Base-by-base conservation (phyloP, 169 alveolate species). In the Babesia bigemina region DNA sequence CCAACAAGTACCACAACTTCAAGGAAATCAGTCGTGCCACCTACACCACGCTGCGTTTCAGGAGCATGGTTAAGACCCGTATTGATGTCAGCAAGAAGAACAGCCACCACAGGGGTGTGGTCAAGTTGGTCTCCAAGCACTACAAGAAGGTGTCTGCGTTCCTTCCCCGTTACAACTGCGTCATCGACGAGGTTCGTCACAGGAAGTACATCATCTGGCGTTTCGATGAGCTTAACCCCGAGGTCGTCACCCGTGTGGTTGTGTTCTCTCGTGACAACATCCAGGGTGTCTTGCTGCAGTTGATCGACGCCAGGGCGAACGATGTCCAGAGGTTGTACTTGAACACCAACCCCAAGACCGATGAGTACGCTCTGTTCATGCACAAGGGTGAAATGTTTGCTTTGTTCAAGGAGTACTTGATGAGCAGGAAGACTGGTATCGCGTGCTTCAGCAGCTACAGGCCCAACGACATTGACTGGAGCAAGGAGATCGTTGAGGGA, bases 341-440 rank as follows among this genome's bases (percentile, higher is more conserved):
- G 58, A 67, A 67, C 56, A 33, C 65, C 22, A 55, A 67, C 76
- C 76, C 76, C 57, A 49, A 55, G 50, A 67, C 76, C 29, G 53
- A 67, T 42, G 76, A 67, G 52, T 67, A 67, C 65, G 65, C 36
- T 4, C 33, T 48, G 19, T 67, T 67, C 65, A 0, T 67, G 21
- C 76, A 67, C 76, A 67, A 67, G 65, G 76, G 76, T 67, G 76
- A 67, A 21, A 67, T 67, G 76, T 67, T 67, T 28, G 14, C 76
- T 19, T 33, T 67, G 33, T 67, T 67, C 65, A 67, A 67, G 65
- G 24, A 49, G 36, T 67, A 67, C 53, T 21, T 67, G 52, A 9
- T 29, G 55, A 67, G 53, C 76, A 67, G 76, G 55, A 49, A 39
- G 36, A 36, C 42, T 67, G 76, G 76, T 16, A 6, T n/a, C 16